phyloP scores from a whole-genome alignment of 768 basidiomycete genomes.

The Trametes villosa region DNA sequence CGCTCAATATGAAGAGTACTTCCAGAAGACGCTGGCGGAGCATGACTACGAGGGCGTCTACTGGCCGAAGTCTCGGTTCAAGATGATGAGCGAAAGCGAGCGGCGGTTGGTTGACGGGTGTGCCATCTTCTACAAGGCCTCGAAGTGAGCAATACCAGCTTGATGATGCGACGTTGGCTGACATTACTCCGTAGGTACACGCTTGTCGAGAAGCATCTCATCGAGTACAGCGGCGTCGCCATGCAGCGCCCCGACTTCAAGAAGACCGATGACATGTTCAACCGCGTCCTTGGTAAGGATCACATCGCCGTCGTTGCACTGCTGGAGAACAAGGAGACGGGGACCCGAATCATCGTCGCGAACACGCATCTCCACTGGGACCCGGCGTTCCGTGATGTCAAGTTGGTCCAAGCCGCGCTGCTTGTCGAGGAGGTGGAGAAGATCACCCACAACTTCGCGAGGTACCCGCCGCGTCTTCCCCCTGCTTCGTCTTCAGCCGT shows the following conservation, averaged over 20 bases:
- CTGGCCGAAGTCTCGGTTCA: slow-evolving; percentile 90
- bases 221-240: slow-evolving; percentile 92
- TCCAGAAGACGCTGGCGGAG: slow-evolving; percentile 69
- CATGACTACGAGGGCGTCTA: slow-evolving; percentile 90
- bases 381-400: slow-evolving; percentile 90
- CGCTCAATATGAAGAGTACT: slow-evolving; percentile 90
- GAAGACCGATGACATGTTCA: slow-evolving; percentile 99
- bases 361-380: slow-evolving; percentile 96
- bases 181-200: slow-evolving; percentile 58
- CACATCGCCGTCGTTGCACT: slow-evolving; percentile 88
- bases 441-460: slow-evolving; percentile 82
- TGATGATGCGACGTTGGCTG: background rate
- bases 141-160: slow-evolving; percentile 61
- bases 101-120: slow-evolving; percentile 92
- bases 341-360: slow-evolving; percentile 85
- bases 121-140: slow-evolving; percentile 92
- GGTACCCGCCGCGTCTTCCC: slow-evolving; percentile 70
- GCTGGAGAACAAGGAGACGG: slow-evolving; percentile 85
- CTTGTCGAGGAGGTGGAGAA: slow-evolving; percentile 93
- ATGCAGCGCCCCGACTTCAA: slow-evolving; percentile 94
- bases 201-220: slow-evolving; percentile 89
- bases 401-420: slow-evolving; percentile 93
- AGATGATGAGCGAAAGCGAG: slow-evolving; percentile 90
- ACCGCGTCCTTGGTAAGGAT: slow-evolving; percentile 94
- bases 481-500: slow-evolving; percentile 38